Conservation (phyloP, 108 stramenopile genomes). For the Cyclotella kingstonii region DNA sequence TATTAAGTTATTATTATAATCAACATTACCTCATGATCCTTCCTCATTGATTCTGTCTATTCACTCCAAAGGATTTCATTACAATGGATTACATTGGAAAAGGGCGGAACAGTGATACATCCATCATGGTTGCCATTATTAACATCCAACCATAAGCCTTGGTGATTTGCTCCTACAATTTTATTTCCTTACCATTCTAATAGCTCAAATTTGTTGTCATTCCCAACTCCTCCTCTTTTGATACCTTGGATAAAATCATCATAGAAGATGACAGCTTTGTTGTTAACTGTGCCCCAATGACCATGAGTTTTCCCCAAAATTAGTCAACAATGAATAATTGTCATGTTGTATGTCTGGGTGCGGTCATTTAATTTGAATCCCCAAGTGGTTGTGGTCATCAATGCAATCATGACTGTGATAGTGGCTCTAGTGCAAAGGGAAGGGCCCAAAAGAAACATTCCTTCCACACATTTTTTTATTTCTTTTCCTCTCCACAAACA, state of each 20-base stretch:
- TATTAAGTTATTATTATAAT: background rate
- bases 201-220: slow-evolving; percentile 14
- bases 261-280: slow-evolving; percentile 10
- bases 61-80: slow-evolving; percentile 10
- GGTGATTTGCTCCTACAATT: background rate
- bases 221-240: slow-evolving; percentile 2
- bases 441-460: too few species aligned
- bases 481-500: too few species aligned
- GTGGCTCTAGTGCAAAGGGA: too few species aligned
- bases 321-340: slow-evolving; percentile 7
- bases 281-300: slow-evolving; percentile 7
- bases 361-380: too few species aligned
- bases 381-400: too few species aligned
- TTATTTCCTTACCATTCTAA: slow-evolving; percentile 1
- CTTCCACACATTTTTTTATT: too few species aligned
- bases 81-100: background rate
- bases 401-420: too few species aligned
- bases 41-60: slow-evolving; percentile 26
- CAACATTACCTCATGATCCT: slow-evolving; percentile 6
- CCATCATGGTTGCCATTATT: slow-evolving; percentile 9
- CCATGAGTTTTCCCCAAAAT: slow-evolving; percentile 21
- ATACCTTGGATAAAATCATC: slow-evolving; percentile 11
- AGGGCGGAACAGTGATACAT: slow-evolving; percentile 9
- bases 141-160: slow-evolving; percentile 4
- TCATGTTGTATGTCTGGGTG: slow-evolving; percentile 22